Conservation (phyloP, 2,329 filamentous ascomycete genomes). For the Polychaeton citri region DNA sequence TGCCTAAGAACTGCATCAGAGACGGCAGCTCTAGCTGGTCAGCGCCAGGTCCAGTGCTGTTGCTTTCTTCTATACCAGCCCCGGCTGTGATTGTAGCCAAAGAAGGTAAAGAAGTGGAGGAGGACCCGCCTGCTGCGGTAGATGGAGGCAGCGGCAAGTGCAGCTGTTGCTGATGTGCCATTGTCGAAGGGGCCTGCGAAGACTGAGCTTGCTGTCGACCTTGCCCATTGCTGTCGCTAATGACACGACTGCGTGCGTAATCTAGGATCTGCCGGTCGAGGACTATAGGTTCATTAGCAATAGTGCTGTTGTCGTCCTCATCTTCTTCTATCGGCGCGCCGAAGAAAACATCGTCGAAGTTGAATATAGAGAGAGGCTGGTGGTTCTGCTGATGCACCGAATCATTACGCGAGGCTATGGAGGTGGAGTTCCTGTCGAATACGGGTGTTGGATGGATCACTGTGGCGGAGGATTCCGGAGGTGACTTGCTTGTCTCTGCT, state of each 20-base stretch:
- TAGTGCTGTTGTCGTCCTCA: slow-evolving; percentile 9
- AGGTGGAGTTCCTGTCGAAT: too few relatives aligned
- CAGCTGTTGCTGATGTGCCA: neutral
- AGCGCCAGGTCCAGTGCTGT: neutral
- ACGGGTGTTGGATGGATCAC: neutral
- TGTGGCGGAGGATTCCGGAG: neutral
- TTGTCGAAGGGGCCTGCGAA: neutral
- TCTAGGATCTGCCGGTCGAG: slow-evolving; percentile 23
- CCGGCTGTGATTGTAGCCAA: slow-evolving; percentile 7
- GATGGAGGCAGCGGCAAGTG: neutral
- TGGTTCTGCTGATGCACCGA: slow-evolving; percentile 1
- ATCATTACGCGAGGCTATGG: neutral
- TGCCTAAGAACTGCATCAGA: slow-evolving; percentile 12
- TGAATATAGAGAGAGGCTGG: slow-evolving; percentile 10
- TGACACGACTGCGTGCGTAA: slow-evolving; percentile 9
- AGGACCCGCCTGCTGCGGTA: neutral
- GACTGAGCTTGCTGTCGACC: neutral
- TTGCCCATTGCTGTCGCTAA: neutral
- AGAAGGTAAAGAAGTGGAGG: slow-evolving; percentile 6
- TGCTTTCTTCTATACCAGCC: slow-evolving; percentile 3
- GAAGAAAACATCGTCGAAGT: slow-evolving; percentile 18
- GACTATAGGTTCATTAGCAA: slow-evolving; percentile 12
- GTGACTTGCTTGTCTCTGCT: neutral
- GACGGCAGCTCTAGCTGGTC: slow-evolving; percentile 17
- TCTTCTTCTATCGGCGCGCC: slow-evolving; percentile 9